Evolutionary conservation across 345 rosid species (phyloP).

Genomic region (Eutrema heterophyllum): DNA sequence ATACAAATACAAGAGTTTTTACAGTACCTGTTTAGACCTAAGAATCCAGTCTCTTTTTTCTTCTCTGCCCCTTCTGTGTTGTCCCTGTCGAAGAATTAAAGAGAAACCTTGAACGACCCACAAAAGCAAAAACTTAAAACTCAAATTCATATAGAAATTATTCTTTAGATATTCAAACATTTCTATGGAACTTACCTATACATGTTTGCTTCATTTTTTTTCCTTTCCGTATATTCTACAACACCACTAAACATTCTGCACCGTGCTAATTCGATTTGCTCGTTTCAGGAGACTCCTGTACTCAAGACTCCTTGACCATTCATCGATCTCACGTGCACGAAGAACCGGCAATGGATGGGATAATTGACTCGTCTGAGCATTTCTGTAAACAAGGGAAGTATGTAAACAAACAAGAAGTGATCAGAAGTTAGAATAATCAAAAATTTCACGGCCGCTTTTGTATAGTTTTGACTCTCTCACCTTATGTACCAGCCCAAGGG

Average conservation of each 20-base stretch:
- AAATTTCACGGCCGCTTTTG: not conserved
- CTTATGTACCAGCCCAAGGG: slow-evolving; percentile 89
- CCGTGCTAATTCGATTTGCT: slow-evolving; percentile 39
- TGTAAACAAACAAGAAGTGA: slow-evolving; percentile 18
- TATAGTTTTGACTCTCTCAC: slow-evolving; percentile 37
- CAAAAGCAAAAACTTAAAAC: not conserved
- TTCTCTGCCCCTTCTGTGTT: not conserved
- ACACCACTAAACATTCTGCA: slow-evolving; percentile 36
- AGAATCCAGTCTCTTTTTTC: slow-evolving; percentile 1
- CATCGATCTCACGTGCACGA: slow-evolving; percentile 97
- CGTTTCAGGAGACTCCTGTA: slow-evolving; percentile 61
- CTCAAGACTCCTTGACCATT: slow-evolving; percentile 82
- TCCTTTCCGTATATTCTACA: not conserved
- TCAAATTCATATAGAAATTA: not conserved
- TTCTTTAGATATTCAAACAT: not conserved
- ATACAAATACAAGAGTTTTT: slow-evolving; percentile 13
- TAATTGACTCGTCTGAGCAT: slow-evolving; percentile 91
- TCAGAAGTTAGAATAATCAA: not conserved
- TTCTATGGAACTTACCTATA: slow-evolving; percentile 15
- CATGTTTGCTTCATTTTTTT: not conserved
- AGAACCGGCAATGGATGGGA: slow-evolving; percentile 95
- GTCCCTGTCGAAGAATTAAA: not conserved
- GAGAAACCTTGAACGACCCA: not conserved
- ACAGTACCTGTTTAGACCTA: slow-evolving; percentile 18
- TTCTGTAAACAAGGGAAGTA: slow-evolving; percentile 43